Percentiles rank a stretch among this genome's conserved stretches.
phyloP scores from a whole-genome alignment of 768 basidiomycete species.

The Trametes gibbosa region DNA sequence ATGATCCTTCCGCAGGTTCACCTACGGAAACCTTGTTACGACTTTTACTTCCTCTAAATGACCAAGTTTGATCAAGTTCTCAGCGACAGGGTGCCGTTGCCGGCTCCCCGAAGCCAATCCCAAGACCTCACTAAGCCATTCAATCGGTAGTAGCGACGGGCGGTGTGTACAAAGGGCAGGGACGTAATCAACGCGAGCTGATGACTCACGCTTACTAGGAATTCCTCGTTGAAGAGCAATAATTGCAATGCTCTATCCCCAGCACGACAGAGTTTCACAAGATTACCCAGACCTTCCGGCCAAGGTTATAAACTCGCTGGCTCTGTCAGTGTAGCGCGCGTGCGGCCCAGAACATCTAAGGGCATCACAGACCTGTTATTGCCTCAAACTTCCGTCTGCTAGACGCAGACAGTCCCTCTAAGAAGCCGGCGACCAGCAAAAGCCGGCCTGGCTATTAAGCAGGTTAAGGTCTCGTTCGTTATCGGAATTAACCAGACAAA shows the following conservation, averaged over 20 bases:
- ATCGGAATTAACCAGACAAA: slow-evolving; percentile 97
- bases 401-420: slow-evolving; percentile 83
- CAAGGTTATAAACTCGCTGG: slow-evolving; percentile 80
- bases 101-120: slow-evolving; percentile 67
- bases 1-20: slow-evolving; percentile 83
- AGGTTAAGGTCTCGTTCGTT: slow-evolving; percentile 93
- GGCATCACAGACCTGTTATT: slow-evolving; percentile 92
- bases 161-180: slow-evolving; percentile 91
- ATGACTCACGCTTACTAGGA: slow-evolving; percentile 86
- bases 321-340: slow-evolving; percentile 87
- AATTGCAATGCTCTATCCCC: slow-evolving; percentile 91
- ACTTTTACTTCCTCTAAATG: slow-evolving; percentile 85
- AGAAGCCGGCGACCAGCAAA: slow-evolving; percentile 76
- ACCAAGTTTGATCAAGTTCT: slow-evolving; percentile 74
- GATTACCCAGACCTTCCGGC: slow-evolving; percentile 77
- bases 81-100: slow-evolving; percentile 48
- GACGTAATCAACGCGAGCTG: slow-evolving; percentile 88
- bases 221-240: slow-evolving; percentile 92
- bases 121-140: slow-evolving; percentile 87
- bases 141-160: slow-evolving; percentile 90
- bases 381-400: slow-evolving; percentile 84
- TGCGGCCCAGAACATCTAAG: slow-evolving; percentile 90
- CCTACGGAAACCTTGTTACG: slow-evolving; percentile 80
- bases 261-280: slow-evolving; percentile 79
- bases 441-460: slow-evolving; percentile 82